Conservation (phyloP, 2,329 filamentous ascomycete species). For the Metarhizium album region DNA sequence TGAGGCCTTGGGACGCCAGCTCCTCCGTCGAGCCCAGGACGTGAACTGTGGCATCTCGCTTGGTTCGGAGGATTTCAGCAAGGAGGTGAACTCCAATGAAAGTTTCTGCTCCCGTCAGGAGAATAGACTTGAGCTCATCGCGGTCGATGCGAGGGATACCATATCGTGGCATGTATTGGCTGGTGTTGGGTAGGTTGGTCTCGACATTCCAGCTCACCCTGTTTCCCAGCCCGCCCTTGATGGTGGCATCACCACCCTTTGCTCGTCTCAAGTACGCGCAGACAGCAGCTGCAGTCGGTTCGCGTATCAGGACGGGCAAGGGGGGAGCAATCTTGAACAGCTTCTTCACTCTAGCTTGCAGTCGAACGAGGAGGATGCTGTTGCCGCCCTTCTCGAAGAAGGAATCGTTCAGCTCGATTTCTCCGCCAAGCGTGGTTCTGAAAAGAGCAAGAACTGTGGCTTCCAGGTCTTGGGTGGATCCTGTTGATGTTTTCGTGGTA, state of each 20-base stretch:
- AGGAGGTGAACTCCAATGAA: constrained; percentile 14
- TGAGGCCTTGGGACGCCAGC: constrained; percentile 6
- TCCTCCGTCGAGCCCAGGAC: constrained; percentile 12
- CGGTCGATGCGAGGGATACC: constrained; percentile 5
- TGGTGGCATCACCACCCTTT: constrained; percentile 10
- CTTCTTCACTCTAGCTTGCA: constrained; percentile 16
- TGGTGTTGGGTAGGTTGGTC: constrained; percentile 15
- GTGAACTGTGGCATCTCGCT: constrained; percentile 8
- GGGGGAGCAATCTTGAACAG: constrained; percentile 15
- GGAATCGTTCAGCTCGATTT: constrained; percentile 10
- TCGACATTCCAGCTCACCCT: constrained; percentile 14
- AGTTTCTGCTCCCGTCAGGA: constrained; percentile 13
- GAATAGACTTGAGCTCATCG: constrained; percentile 1
- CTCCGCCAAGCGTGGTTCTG: constrained; percentile 10
- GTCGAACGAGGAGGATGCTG: constrained; percentile 15
- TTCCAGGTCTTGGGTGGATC: constrained; percentile 8
- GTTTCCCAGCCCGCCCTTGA: constrained; percentile 11
- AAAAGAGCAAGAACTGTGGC: constrained; percentile 12
- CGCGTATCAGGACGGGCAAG: constrained; percentile 14
- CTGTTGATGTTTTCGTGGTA: not conserved
- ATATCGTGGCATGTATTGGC: constrained; percentile 14
- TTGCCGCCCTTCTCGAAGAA: constrained; percentile 18
- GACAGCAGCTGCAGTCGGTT: constrained; percentile 14
- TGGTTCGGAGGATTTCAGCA: constrained; percentile 11
- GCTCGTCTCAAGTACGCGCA: constrained; percentile 10